Conservation (phyloP, 176 grass and related monocot species). For the Thalia dealbata region DNA sequence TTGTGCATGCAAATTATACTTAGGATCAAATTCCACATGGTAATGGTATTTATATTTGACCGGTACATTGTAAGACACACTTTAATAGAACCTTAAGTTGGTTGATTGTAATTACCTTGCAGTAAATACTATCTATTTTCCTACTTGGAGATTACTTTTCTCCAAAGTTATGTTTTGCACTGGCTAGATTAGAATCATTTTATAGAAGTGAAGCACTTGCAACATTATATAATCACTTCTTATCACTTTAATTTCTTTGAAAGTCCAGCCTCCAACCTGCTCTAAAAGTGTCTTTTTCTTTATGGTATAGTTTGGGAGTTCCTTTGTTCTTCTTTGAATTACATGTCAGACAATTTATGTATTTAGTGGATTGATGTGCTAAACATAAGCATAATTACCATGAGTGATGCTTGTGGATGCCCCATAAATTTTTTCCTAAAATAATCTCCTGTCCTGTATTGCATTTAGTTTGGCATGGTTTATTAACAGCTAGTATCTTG, state of each 20-base stretch:
- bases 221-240: background rate
- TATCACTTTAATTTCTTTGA: too few species aligned
- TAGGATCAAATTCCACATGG: background rate
- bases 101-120: too few species aligned
- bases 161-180: too few species aligned
- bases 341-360: background rate
- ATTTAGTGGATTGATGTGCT: background rate
- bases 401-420: background rate
- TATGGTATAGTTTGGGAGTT: too few species aligned
- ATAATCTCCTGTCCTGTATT: constrained; percentile 18
- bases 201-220: too few species aligned
- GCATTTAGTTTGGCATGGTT: background rate
- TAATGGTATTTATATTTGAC: too few species aligned
- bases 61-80: too few species aligned
- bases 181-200: too few species aligned
- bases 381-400: background rate
- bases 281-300: background rate
- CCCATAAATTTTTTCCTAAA: constrained; percentile 53
- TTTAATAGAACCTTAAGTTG: too few species aligned
- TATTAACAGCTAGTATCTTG: background rate
- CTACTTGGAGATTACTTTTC: too few species aligned
- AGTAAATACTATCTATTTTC: too few species aligned
- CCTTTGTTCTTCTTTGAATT: background rate
- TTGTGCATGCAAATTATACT: background rate
- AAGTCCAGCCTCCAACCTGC: background rate